phyloP scores from a whole-genome alignment of 2,329 filamentous ascomycete genomes.

The Neonectria coccinea region DNA sequence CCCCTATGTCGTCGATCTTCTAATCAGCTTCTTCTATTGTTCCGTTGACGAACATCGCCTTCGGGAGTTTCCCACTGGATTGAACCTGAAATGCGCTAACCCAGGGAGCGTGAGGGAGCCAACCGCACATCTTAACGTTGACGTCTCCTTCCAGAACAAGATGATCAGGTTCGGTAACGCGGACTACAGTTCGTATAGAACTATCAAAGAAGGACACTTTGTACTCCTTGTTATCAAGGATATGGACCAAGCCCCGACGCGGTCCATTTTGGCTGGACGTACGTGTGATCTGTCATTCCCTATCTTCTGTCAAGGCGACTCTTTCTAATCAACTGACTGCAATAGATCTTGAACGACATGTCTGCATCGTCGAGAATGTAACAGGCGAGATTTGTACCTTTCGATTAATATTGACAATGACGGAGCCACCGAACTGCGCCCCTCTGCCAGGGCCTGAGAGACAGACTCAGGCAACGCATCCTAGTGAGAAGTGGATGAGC shows the following conservation, averaged over 20 bases:
- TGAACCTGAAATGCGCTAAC: constrained; percentile 52
- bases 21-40: constrained; percentile 83
- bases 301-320: not conserved
- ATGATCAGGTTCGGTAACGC: constrained; percentile 27
- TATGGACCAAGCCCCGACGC: not conserved
- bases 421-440: not conserved
- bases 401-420: constrained; percentile 27
- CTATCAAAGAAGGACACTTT: constrained; percentile 34
- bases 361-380: constrained; percentile 33
- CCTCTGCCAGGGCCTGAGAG: not conserved
- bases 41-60: constrained; percentile 58
- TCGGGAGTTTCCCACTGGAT: constrained; percentile 58
- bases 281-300: constrained; percentile 10
- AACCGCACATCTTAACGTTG: constrained; percentile 14
- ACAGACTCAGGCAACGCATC: constrained; percentile 15
- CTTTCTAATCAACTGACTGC: not conserved
- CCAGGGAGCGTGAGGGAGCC: constrained; percentile 19
- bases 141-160: constrained; percentile 31
- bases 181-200: constrained; percentile 32
- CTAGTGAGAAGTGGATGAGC: constrained; percentile 26
- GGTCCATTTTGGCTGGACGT: constrained; percentile 28
- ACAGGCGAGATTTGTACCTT: constrained; percentile 24
- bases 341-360: constrained; percentile 35
- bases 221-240: constrained; percentile 33
- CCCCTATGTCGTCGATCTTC: constrained; percentile 84